Evolutionary conservation across 257 asterid species (phyloP).

Genomic region (Linderniella brevidens): DNA sequence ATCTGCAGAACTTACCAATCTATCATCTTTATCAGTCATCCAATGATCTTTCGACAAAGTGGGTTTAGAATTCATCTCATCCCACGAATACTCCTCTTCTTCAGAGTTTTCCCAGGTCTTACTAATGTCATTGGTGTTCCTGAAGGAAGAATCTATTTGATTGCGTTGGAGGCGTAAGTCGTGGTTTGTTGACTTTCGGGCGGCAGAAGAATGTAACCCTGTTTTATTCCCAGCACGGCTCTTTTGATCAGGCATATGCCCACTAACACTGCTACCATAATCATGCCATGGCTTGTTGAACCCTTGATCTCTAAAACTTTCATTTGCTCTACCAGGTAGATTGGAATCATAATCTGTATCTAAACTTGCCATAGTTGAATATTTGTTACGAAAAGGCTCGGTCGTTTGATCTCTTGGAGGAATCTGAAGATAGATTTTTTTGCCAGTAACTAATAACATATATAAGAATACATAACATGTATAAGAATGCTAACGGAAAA

Average conservation of each 20-base stretch:
- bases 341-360: slow-evolving; percentile 27
- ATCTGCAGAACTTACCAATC: slow-evolving; percentile 19
- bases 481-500: slow-evolving; percentile 1
- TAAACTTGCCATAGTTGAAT: slow-evolving; percentile 11
- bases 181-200: slow-evolving; percentile 13
- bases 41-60: slow-evolving; percentile 27
- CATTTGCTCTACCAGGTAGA: slow-evolving; percentile 17
- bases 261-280: slow-evolving; percentile 14
- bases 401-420: slow-evolving; percentile 16
- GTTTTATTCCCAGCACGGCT: slow-evolving; percentile 26
- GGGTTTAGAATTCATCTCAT: slow-evolving; percentile 32
- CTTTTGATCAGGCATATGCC: slow-evolving; percentile 22
- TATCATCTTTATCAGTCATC: slow-evolving; percentile 27
- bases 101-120: slow-evolving; percentile 57
- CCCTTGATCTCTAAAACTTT: slow-evolving; percentile 21
- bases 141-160: slow-evolving; percentile 13
- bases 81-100: slow-evolving; percentile 68
- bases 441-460: slow-evolving; percentile 5
- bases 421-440: slow-evolving; percentile 20
- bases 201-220: slow-evolving; percentile 20
- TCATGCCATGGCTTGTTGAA: slow-evolving; percentile 30
- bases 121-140: slow-evolving; percentile 16
- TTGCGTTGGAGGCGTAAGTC: slow-evolving; percentile 17
- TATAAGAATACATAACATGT: slow-evolving; percentile 1
- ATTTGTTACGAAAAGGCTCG: slow-evolving; percentile 21